Evolutionary conservation across 352 stramenopile genomes (phyloP).

Genomic region (Hyaloperonospora brassicae): DNA sequence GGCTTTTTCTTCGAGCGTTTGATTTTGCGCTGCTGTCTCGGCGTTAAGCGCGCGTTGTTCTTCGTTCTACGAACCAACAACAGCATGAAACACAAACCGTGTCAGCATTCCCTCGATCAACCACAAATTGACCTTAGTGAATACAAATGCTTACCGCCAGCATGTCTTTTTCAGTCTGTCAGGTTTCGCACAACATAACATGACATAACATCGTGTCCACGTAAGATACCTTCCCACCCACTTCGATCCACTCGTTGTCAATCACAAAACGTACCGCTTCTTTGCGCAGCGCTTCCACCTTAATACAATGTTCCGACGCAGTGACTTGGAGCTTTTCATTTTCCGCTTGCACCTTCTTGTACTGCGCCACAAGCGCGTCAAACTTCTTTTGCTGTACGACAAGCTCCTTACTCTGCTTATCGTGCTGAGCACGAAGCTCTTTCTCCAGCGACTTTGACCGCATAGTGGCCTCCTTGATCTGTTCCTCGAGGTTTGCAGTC

Average conservation of each 20-base stretch:
- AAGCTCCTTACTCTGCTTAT: slow-evolving; percentile 70
- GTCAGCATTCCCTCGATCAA: no score
- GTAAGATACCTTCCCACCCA: slow-evolving; percentile 3
- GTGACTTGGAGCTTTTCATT: slow-evolving; percentile 71
- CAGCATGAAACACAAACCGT: no score
- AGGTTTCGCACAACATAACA: slow-evolving; percentile 4
- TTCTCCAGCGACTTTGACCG: slow-evolving; percentile 65
- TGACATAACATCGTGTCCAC: slow-evolving; percentile 5
- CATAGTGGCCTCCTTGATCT: slow-evolving; percentile 76
- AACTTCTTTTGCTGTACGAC: slow-evolving; percentile 72
- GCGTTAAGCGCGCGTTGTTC: slow-evolving; percentile 81
- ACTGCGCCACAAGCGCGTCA: slow-evolving; percentile 65
- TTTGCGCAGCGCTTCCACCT: slow-evolving; percentile 71
- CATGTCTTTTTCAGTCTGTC: slow-evolving; percentile 84
- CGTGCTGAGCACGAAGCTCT: slow-evolving; percentile 59
- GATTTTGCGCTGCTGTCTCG: slow-evolving; percentile 74
- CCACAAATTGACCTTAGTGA: no score
- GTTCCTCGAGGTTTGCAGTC: slow-evolving; percentile 82
- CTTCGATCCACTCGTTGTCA: not conserved
- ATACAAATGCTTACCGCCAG: slow-evolving; percentile 38
- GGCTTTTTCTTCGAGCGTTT: slow-evolving; percentile 80
- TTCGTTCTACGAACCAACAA: slow-evolving; percentile 53
- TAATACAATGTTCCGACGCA: slow-evolving; percentile 48
- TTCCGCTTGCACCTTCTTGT: slow-evolving; percentile 75
- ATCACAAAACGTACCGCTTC: slow-evolving; percentile 51